Evolutionary conservation across 805 yeast species (phyloP), one percentile per base, ranked within the genome.

Genomic region (Myxozyma neglecta): DNA sequence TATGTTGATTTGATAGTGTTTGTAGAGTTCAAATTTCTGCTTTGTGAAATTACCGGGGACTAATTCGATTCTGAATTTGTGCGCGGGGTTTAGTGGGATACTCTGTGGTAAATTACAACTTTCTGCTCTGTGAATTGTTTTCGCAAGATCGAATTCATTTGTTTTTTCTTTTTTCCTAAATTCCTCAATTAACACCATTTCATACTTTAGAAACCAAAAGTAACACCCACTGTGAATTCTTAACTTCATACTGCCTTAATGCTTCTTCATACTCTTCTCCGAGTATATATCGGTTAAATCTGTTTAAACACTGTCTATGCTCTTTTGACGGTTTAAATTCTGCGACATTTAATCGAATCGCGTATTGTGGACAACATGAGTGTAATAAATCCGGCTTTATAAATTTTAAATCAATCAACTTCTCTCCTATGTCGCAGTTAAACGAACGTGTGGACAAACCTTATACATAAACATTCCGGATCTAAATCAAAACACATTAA

Each of bases 281-380:
- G 18, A 60, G 46, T 5, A 66, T 50, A 45, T 32, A 56, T 20
- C 62, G 56, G 53, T 63, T 79, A 68, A 89, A 88, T 65, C 87
- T 77, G 68, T 87, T 89, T 4, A 90, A 71, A 2, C 80, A 79
- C 60, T 85, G 84, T 43, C 90, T 79, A 59, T 85, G 86, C 53
- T 89, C 92, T 70, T 89, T 90, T 29, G 79, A 75, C 6, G 86
- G 72, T 42, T 78, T 77, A 67, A 85, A 79, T 32, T 72, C 69
- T 0, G 70, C 70, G 16, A 81, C 73, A 24, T 77, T 77, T 0
- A 96, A 85, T 56, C 97, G 73, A 16, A 91, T 89, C 0, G 97
- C 87, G 71, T 84, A 89, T 72, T 85, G 80, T 20, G 92, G 79
- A 69, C 97, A 91, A 71, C 97, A 91, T 46, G 84, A 83, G 44